These are phyloP conservation scores for Chlorella sp. DNA, from an alignment of 139 green algal genomes.

Conservation along the genomic window DNA sequence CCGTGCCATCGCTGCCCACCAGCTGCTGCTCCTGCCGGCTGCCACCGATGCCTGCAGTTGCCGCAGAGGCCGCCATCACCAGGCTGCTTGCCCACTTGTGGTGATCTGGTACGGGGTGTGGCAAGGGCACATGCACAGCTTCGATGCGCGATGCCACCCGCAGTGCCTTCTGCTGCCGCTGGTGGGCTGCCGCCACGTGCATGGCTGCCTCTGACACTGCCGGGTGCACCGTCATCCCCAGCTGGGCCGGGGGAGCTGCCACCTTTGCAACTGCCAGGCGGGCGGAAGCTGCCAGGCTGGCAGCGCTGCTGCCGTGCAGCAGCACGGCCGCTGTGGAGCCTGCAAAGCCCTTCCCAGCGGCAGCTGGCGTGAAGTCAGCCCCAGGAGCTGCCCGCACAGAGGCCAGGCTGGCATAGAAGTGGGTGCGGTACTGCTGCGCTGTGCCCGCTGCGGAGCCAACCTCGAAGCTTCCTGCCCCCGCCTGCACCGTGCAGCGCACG, in stretches of 20 bases:
- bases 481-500: slow-evolving; percentile 31
- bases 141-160: slow-evolving; percentile 38
- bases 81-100: slow-evolving; percentile 24
- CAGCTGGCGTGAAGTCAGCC: not conserved
- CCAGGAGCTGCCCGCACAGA: not conserved
- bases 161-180: not conserved
- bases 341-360: too few species aligned
- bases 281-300: not conserved
- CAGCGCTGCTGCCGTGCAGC: not conserved
- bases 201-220: slow-evolving; percentile 48
- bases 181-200: slow-evolving; percentile 40
- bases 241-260: not conserved
- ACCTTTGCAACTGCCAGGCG: not conserved
- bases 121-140: not conserved
- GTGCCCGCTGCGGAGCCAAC: not conserved
- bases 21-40: slow-evolving; percentile 15
- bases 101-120: not conserved
- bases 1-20: not conserved
- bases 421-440: not conserved
- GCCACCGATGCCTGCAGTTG: not conserved
- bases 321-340: not conserved
- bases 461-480: slow-evolving; percentile 6
- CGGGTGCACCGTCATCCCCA: slow-evolving; percentile 48
- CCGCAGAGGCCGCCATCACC: not conserved
- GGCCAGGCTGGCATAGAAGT: slow-evolving; percentile 40